Evolutionary conservation across 2,329 filamentous ascomycete species (phyloP), one percentile per base, ranked within the genome.

Genomic region (Hypoxylon sp.): DNA sequence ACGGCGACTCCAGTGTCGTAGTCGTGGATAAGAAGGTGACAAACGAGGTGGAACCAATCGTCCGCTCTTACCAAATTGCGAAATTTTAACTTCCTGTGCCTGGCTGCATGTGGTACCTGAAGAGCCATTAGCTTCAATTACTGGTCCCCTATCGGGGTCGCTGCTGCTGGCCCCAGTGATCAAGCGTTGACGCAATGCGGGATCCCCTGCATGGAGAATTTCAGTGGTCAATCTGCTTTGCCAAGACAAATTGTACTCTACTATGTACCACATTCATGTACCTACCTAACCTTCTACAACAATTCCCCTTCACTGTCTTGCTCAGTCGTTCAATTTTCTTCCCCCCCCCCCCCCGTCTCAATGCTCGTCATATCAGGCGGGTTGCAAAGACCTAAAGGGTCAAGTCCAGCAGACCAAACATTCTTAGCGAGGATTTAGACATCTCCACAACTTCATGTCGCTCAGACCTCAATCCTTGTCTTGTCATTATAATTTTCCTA

Each of bases 101-200:
- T 51, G 48, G n/a, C n/a, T n/a, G n/a, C n/a, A n/a, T n/a, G n/a
- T n/a, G 12, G 21, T 25, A 9, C 21, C 21, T 25, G 21, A 25
- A 5, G 9, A 25, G 21, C 21, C 21, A n/a, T n/a, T n/a, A n/a
- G n/a, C n/a, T n/a, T 6, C 37, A 34, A 52, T 36, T 25, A 37
- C 36, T 45, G 37, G 27, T 5, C 37, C 11, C 12, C 4, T 29
- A 13, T 13, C 41, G 37, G 32, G 30, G 4, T 16, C 17, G 12
- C 30, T 29, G 21, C 9, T 40, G 4, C 34, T 13, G 11, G 13
- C 35, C 16, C 12, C n/a, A 23, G 36, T 46, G 12, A 49, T 21
- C 51, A 51, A 57, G 43, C 44, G 34, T 44, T 60, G 55, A 58
- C 57, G 55, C 51, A 50, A 61, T 61, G 51, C 49, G 48, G 51